Evolutionary conservation across 768 basidiomycete genomes (phyloP).

Genomic region (Lactarius hatsudake): DNA sequence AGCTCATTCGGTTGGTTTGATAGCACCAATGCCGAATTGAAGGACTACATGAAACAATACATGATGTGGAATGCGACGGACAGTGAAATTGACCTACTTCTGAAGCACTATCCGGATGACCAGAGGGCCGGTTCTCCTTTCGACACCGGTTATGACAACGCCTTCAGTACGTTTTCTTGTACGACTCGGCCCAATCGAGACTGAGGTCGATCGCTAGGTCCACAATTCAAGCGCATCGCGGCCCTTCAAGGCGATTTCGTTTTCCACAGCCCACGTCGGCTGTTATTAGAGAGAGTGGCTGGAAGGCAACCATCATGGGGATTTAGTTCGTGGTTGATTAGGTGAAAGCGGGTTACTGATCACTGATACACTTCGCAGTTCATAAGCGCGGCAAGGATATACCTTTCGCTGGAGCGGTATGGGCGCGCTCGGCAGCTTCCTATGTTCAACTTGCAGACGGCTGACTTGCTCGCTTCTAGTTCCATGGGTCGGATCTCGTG

Average conservation of each 20-base stretch:
- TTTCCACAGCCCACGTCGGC: slow-evolving; percentile 25
- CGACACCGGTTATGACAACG: slow-evolving; percentile 22
- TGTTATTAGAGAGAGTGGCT: slow-evolving; percentile 19
- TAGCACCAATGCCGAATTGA: slow-evolving; percentile 1
- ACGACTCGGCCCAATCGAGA: background rate
- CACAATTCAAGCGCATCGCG: slow-evolving; percentile 26
- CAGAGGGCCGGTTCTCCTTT: slow-evolving; percentile 23
- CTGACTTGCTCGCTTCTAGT: slow-evolving; percentile 5
- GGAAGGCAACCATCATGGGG: slow-evolving; percentile 19
- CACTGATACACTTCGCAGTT: background rate
- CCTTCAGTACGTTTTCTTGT: slow-evolving; percentile 32
- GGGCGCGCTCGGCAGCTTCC: background rate
- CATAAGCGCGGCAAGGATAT: slow-evolving; percentile 22
- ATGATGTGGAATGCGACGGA: slow-evolving; percentile 30
- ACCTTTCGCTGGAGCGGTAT: slow-evolving; percentile 21
- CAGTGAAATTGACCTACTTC: slow-evolving; percentile 24
- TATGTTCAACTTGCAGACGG: background rate
- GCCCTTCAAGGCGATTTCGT: slow-evolving; percentile 26
- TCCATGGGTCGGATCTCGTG: slow-evolving; percentile 14
- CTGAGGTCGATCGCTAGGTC: background rate
- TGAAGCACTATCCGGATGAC: slow-evolving; percentile 29
- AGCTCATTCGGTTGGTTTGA: background rate
- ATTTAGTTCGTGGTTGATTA: slow-evolving; percentile 9
- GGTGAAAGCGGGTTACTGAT: background rate
- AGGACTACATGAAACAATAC: slow-evolving; percentile 19